Conservation (phyloP, 2,329 filamentous ascomycete genomes). For the Penicillium sp. region DNA sequence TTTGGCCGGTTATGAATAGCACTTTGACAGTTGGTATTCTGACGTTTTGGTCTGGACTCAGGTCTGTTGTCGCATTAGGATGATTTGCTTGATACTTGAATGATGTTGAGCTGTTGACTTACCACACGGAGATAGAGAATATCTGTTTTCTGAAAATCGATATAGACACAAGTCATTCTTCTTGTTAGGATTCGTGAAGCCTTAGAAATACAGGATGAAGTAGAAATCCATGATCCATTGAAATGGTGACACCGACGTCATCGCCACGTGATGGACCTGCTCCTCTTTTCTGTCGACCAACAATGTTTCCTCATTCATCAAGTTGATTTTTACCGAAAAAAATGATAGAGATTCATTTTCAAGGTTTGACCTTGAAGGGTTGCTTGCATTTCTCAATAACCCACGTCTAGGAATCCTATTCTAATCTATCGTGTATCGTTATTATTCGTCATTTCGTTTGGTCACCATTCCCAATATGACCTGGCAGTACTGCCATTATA, state of each 20-base stretch:
- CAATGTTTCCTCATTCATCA: neutral
- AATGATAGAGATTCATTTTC: neutral
- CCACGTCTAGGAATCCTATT: constrained; percentile 18
- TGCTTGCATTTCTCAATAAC: constrained; percentile 7
- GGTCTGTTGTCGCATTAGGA: neutral
- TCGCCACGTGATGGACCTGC: constrained; percentile 16
- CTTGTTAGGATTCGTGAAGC: neutral
- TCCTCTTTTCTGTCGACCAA: constrained; percentile 5
- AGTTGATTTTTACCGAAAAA: neutral
- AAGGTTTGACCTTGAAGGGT: neutral
- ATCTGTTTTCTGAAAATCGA: neutral
- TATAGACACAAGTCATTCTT: neutral
- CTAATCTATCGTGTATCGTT: constrained; percentile 31
- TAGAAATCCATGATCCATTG: neutral
- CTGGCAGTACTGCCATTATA: constrained; percentile 20
- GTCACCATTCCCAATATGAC: constrained; percentile 1
- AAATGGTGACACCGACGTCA: constrained; percentile 18
- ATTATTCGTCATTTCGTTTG: constrained; percentile 34
- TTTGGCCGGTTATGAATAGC: neutral
- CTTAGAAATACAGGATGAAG: neutral
- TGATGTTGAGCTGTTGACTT: neutral
- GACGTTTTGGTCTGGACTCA: neutral
- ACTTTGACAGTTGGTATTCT: neutral
- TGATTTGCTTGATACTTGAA: neutral
- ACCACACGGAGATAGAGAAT: neutral